phyloP scores from a whole-genome alignment of 371 early-diverging fungal species.

The Mucor lusitanicus region DNA sequence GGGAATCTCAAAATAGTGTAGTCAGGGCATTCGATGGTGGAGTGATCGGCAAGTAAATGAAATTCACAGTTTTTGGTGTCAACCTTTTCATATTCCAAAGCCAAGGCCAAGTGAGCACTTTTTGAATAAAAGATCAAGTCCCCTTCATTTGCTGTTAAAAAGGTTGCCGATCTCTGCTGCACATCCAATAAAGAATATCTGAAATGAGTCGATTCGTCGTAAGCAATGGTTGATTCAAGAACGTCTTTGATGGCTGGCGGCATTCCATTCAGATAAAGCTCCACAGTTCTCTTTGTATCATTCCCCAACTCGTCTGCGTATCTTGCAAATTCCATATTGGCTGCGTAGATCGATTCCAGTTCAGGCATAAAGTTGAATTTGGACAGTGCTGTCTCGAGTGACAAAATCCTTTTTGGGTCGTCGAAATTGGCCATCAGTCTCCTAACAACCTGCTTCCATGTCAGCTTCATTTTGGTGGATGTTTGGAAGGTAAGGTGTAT shows the following conservation, averaged over 20 bases:
- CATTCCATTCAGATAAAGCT: slow-evolving; percentile 1
- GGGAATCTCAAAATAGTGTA: slow-evolving; percentile 8
- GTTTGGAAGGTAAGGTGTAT: slow-evolving; percentile 13
- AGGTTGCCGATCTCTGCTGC: slow-evolving; percentile 8
- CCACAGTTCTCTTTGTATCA: not conserved
- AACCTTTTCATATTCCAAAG: slow-evolving; percentile 6
- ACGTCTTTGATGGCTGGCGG: not conserved
- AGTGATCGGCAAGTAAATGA: slow-evolving; percentile 10
- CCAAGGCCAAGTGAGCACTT: slow-evolving; percentile 6
- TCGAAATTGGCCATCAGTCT: slow-evolving; percentile 18
- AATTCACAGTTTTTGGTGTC: slow-evolving; percentile 11
- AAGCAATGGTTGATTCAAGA: slow-evolving; percentile 3
- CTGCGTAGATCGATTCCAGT: not conserved
- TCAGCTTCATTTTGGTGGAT: not conserved
- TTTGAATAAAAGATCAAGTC: slow-evolving; percentile 16
- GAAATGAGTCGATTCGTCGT: slow-evolving; percentile 4
- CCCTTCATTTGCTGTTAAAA: slow-evolving; percentile 3
- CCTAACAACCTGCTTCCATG: slow-evolving; percentile 14
- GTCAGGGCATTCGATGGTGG: slow-evolving; percentile 13
- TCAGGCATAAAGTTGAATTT: not conserved
- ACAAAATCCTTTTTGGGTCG: not conserved
- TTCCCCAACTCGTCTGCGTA: slow-evolving; percentile 6
- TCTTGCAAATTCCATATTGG: slow-evolving; percentile 4
- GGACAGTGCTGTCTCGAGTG: not conserved
- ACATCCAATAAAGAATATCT: slow-evolving; percentile 11